Evolutionary conservation across 176 grass and related monocot genomes (phyloP).

Genomic region (Alopecurus myosuroides): DNA sequence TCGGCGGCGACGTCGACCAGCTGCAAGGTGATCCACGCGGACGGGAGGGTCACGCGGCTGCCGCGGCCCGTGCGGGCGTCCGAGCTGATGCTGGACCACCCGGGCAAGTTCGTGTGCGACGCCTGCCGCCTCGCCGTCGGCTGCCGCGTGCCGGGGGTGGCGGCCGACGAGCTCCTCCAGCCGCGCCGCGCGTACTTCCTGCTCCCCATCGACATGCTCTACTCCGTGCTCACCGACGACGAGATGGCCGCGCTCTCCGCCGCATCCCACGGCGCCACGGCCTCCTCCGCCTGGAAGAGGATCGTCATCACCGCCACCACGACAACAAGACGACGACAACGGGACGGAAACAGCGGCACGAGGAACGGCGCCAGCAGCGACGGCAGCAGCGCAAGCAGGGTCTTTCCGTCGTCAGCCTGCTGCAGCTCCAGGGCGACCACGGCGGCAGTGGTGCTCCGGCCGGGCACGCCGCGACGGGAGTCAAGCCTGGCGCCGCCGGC

Average conservation of each 20-base stretch:
- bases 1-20: background rate
- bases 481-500: background rate
- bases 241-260: constrained; percentile 65
- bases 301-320: constrained; percentile 23
- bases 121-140: constrained; percentile 45
- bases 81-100: constrained; percentile 58
- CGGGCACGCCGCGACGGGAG: background rate
- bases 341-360: background rate
- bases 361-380: background rate
- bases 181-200: constrained; percentile 69
- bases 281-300: constrained; percentile 36
- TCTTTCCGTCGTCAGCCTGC: constrained; percentile 57
- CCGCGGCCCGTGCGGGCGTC: constrained; percentile 41
- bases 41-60: constrained; percentile 46
- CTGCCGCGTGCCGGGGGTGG: constrained; percentile 58
- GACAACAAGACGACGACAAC: background rate
- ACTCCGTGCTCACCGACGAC: constrained; percentile 92
- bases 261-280: constrained; percentile 25
- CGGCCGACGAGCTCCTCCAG: constrained; percentile 55
- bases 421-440: constrained; percentile 36
- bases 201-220: constrained; percentile 91
- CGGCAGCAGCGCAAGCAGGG: constrained; percentile 19
- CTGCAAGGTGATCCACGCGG: constrained; percentile 57
- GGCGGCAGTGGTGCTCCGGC: background rate
- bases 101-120: constrained; percentile 82